Base-by-base conservation (phyloP, 176 grass and related monocot genomes). In the Echinochloa phyllopogon region DNA sequence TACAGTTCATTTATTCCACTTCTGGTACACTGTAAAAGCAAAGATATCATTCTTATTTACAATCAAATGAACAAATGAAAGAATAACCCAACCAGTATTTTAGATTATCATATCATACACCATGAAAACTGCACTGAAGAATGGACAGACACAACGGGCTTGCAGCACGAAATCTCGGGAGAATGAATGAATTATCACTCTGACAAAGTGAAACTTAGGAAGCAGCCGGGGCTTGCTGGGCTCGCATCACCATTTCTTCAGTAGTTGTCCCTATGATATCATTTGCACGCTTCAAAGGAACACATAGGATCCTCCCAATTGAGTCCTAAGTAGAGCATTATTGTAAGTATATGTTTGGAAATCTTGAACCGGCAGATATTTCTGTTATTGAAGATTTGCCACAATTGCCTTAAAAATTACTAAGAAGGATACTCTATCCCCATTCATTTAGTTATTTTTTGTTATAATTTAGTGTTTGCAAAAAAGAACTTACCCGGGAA, bases 251-350 rank as follows among this genome's bases (percentile, higher is more conserved):
- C 50, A 94, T 21, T 94, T 99, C 96, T 84, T 99, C 91, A 4
- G 96, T 99, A 53, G 93, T 99, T 55, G 84, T 89, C 2, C 93
- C 96, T 41, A 99, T 99, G 57, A 99, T 94, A 43, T 99, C 96
- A 72, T 99, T 96, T 41, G 93, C 93, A 0, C 88, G 84, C 84
- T 94, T 99, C 84, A 99, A 67, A 1, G 89, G 88, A 84, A 91
- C 94, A 49, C 92, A 92, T 37, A 44, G 43, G 48, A 99, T 77
- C 77, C 86, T 91, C 72, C 90, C 94, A 1, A 86, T 82, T 8
- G 81, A 91, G 84, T 99, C 97, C 97, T 99, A 84, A 38, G 72
- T 36, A 78, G 50, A 52, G 15, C 74, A 64, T 55, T n/a, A 16
- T 65, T 66, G 56, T 64, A 44, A 73, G 53, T 43, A 41, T 52